These are phyloP conservation scores for Acacia acuminata DNA, from an alignment of 306 rosid genomes.

Conservation along the genomic window DNA sequence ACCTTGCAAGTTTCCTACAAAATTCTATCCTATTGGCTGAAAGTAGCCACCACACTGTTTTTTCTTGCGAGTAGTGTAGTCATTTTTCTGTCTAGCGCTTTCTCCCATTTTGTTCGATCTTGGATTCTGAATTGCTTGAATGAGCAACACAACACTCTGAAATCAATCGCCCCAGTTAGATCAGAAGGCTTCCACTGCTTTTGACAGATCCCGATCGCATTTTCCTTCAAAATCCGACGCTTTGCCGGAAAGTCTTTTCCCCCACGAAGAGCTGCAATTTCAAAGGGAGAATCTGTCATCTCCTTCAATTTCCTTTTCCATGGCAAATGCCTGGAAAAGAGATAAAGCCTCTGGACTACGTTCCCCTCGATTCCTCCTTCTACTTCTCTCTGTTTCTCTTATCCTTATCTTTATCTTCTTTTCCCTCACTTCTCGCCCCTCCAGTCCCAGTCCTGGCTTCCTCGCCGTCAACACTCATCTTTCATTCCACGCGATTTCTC, in stretches of 20 bases:
- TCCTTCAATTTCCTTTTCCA: conserved; percentile 31
- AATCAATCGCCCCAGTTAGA: not conserved
- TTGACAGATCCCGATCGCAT: conserved; percentile 28
- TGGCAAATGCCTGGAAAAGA: conserved; percentile 97
- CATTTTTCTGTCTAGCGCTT: not conserved
- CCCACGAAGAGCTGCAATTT: not conserved
- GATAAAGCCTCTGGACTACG: conserved; percentile 55
- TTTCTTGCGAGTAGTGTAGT: not conserved
- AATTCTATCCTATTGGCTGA: not conserved
- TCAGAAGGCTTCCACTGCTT: not conserved
- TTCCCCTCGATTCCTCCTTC: conserved; percentile 51
- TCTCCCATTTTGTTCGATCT: not conserved
- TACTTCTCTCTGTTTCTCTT: conserved; percentile 43
- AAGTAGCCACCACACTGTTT: not conserved
- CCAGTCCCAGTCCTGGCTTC: conserved; percentile 29
- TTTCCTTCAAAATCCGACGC: not conserved
- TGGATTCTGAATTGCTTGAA: not conserved
- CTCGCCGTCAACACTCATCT: conserved; percentile 30
- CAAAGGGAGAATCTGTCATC: not conserved
- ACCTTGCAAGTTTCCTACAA: too few relatives aligned
- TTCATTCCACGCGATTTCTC: conserved; percentile 48
- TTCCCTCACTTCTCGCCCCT: conserved; percentile 38
- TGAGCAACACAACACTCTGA: not conserved
- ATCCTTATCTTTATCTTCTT: conserved; percentile 53
- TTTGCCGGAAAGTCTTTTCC: not conserved